Evolutionary conservation across 2,329 filamentous ascomycete genomes (phyloP).

Genomic region (Coniochaeta prunicola): DNA sequence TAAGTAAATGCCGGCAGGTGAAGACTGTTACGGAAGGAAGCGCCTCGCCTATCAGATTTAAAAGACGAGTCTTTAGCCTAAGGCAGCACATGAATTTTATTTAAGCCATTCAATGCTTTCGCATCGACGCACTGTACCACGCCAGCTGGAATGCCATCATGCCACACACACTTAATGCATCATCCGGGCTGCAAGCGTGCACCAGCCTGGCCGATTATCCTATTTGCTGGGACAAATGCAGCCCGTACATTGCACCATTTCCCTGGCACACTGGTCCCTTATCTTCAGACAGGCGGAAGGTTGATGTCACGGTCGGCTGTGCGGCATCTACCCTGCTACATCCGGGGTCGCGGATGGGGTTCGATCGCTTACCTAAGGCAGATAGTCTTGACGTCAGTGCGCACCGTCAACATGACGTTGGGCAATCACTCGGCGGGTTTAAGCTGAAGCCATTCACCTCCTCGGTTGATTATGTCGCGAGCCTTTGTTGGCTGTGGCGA

Average conservation of each 20-base stretch:
- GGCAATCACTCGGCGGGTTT: no score
- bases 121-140: background rate
- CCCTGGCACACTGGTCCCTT: background rate
- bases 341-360: slow-evolving; percentile 14
- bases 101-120: background rate
- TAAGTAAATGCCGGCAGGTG: background rate
- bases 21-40: background rate
- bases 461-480: no score
- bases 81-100: background rate
- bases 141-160: no score
- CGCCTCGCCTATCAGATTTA: background rate
- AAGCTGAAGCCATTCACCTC: no score
- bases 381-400: background rate
- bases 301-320: background rate
- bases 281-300: background rate
- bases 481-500: no score
- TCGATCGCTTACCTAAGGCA: slow-evolving; percentile 8
- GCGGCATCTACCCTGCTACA: background rate
- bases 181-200: no score
- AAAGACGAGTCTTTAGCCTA: background rate
- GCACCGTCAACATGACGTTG: background rate
- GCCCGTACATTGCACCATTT: background rate
- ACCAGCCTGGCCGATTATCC: background rate
- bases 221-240: background rate
- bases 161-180: no score